Evolutionary conservation across 208 protist genomes (phyloP).

Genomic region (Wallacemonas sp.): DNA sequence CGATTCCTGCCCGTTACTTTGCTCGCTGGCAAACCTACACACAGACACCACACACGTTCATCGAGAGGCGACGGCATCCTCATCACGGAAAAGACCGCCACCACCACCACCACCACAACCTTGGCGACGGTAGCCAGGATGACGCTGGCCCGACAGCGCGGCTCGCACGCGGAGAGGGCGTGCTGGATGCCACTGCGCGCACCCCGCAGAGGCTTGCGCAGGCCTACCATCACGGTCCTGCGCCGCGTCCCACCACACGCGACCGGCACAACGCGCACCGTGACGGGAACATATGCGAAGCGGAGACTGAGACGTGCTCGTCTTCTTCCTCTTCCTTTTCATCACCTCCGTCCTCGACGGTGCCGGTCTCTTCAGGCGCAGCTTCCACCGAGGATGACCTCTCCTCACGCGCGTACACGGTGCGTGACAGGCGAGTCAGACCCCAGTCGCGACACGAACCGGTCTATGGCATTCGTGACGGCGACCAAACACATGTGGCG

Average conservation of each 20-base stretch:
- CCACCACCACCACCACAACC: not conserved
- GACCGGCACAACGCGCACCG: not conserved
- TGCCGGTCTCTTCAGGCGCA: no score
- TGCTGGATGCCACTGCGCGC: not conserved
- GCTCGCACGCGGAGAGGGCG: constrained; percentile 2
- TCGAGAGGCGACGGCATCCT: not conserved
- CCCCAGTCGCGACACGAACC: not conserved
- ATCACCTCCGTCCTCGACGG: no score
- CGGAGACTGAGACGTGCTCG: no score
- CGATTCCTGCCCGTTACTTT: constrained; percentile 21
- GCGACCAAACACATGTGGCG: not conserved
- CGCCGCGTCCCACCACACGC: not conserved
- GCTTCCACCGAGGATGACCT: no score
- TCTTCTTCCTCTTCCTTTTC: no score
- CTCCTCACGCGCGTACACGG: not conserved
- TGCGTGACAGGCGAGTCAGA: not conserved
- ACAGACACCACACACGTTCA: no score
- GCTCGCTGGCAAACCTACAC: not conserved
- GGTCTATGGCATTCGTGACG: no score
- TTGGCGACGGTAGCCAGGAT: not conserved
- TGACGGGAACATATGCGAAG: not conserved
- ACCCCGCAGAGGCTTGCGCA: not conserved
- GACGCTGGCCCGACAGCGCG: not conserved
- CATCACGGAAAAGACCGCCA: not conserved
- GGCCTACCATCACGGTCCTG: not conserved